Conservation (phyloP, 495 filamentous ascomycete genomes). For the Aspergillus wentii region DNA sequence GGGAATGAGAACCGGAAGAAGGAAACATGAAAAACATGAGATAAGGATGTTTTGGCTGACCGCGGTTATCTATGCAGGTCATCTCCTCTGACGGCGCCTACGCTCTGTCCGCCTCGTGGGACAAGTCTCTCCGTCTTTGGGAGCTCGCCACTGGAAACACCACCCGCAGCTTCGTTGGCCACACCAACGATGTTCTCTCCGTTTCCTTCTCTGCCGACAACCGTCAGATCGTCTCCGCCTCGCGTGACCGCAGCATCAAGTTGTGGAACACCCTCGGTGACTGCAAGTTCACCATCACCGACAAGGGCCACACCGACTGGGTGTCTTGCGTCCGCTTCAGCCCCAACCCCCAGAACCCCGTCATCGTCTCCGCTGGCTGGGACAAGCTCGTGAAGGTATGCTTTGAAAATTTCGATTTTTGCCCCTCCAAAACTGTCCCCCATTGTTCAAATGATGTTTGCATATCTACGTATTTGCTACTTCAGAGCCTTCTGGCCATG, state of each 20-base stretch:
- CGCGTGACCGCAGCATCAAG: constrained; percentile 98
- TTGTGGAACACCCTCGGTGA: constrained; percentile 99
- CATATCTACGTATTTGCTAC: constrained; percentile 99
- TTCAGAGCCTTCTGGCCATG: constrained; percentile 98
- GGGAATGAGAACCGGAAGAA: too few relatives aligned
- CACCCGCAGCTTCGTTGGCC: constrained; percentile 96
- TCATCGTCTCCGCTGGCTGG: constrained; percentile 98
- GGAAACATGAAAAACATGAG: constrained; percentile 11
- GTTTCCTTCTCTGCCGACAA: constrained; percentile 99
- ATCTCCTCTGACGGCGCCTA: constrained; percentile 99
- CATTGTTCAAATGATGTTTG: constrained; percentile 78
- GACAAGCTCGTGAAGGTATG: constrained; percentile 99
- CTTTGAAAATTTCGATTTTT: constrained; percentile 14
- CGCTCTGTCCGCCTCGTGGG: constrained; percentile 97
- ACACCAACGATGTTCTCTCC: constrained; percentile 99
- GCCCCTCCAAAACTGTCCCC: constrained; percentile 1
- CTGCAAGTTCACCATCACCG: constrained; percentile 99
- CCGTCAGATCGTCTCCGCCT: constrained; percentile 99
- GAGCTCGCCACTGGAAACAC: constrained; percentile 94
- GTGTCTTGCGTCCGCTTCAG: constrained; percentile 99
- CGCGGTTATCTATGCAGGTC: constrained; percentile 56
- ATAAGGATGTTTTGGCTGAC: constrained; percentile 36
- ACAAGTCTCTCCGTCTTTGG: constrained; percentile 99
- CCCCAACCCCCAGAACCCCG: constrained; percentile 99
- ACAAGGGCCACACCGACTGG: constrained; percentile 99